Conservation (phyloP, 768 basidiomycete genomes). For the Tephrocybe rancida region DNA sequence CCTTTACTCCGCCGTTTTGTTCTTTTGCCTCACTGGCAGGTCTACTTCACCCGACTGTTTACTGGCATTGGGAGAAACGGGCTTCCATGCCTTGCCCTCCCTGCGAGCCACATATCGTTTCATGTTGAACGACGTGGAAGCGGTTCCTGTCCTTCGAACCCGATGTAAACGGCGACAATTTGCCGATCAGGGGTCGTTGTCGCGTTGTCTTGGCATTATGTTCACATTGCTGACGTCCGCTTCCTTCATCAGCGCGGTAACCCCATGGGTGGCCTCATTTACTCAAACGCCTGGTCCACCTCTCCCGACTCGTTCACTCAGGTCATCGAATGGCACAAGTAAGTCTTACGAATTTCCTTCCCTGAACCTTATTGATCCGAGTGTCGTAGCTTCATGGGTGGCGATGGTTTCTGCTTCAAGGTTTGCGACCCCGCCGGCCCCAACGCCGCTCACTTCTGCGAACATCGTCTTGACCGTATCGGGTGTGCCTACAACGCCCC, state of each 20-base stretch:
- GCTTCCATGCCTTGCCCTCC: too few relatives aligned
- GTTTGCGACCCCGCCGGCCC: conserved; percentile 61
- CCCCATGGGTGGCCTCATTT: conserved; percentile 73
- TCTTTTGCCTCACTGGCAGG: too few relatives aligned
- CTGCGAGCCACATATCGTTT: too few relatives aligned
- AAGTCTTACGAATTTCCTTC: conserved; percentile 16
- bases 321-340: conserved; percentile 72
- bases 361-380: background rate
- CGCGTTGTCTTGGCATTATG: conserved; percentile 3
- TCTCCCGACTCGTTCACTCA: conserved; percentile 51
- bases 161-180: background rate
- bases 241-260: conserved; percentile 65
- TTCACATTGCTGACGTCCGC: background rate
- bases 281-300: conserved; percentile 53
- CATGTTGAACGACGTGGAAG: too few relatives aligned
- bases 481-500: conserved; percentile 79
- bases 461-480: conserved; percentile 76
- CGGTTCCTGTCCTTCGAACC: too few relatives aligned
- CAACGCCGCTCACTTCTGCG: conserved; percentile 57
- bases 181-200: background rate
- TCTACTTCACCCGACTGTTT: too few relatives aligned
- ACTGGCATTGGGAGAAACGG: too few relatives aligned
- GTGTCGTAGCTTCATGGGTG: conserved; percentile 67
- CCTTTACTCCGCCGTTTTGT: too few relatives aligned
- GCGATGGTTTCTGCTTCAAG: conserved; percentile 67